Evolutionary conservation across 2,329 filamentous ascomycete species (phyloP).

Genomic region (Pseudopithomyces chartarum): DNA sequence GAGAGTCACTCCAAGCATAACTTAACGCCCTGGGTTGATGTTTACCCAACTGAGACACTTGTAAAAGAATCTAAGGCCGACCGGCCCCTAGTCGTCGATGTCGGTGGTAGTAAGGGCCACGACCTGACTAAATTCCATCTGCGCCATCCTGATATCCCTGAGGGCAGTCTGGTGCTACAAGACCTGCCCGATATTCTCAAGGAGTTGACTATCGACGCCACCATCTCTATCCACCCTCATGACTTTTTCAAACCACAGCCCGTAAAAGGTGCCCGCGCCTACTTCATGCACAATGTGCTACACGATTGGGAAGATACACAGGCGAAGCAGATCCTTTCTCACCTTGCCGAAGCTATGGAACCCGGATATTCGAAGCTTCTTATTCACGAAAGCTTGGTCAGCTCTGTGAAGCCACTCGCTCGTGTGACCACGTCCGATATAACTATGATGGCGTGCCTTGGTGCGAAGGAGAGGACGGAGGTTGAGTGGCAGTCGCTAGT

Average conservation of each 20-base stretch:
- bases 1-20: constrained; percentile 9
- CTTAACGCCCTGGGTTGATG: constrained; percentile 15
- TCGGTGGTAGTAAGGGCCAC: constrained; percentile 15
- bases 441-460: not conserved
- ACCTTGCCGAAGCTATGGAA: constrained; percentile 13
- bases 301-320: constrained; percentile 20
- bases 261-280: constrained; percentile 26
- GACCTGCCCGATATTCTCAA: constrained; percentile 9
- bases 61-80: constrained; percentile 3
- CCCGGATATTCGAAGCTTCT: constrained; percentile 7
- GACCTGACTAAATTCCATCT: constrained; percentile 5
- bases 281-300: constrained; percentile 16
- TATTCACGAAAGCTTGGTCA: not conserved
- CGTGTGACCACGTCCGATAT: not conserved
- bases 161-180: constrained; percentile 8
- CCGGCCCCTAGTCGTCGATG: constrained; percentile 10
- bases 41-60: constrained; percentile 12
- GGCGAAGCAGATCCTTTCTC: constrained; percentile 10
- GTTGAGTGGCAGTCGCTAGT: not conserved
- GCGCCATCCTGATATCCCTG: constrained; percentile 7
- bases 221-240: constrained; percentile 26
- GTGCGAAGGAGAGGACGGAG: not conserved
- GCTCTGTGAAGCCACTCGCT: not conserved
- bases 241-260: constrained; percentile 55
- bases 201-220: not conserved